Conservation (phyloP, 495 filamentous ascomycete species). For the Immersiella caudata region DNA sequence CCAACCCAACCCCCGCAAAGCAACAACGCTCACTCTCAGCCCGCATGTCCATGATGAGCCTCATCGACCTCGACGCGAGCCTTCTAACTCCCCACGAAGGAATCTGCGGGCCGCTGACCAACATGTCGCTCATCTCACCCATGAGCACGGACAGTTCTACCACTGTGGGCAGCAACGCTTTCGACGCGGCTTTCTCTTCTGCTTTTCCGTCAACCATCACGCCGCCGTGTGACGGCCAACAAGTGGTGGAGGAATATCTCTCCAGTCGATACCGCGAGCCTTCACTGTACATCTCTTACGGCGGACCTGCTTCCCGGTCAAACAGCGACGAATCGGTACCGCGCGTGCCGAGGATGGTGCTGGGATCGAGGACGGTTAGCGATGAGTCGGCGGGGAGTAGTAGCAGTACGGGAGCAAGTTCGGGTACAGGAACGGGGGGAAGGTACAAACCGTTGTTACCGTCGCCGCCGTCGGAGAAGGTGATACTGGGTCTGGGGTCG, state of each 20-base stretch:
- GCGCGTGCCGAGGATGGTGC: slow-evolving; percentile 6
- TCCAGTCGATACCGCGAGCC: slow-evolving; percentile 5
- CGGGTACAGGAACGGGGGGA: not conserved
- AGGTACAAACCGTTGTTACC: not conserved
- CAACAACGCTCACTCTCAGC: not conserved
- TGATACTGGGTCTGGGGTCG: not conserved
- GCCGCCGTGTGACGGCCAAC: slow-evolving; percentile 2
- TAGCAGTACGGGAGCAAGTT: not conserved
- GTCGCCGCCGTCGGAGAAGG: slow-evolving; percentile 8
- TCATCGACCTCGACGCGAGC: slow-evolving; percentile 17
- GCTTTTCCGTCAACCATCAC: not conserved
- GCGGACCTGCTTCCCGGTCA: not conserved
- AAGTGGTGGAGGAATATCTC: not conserved
- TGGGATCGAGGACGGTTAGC: not conserved
- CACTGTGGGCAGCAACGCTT: not conserved
- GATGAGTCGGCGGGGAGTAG: slow-evolving; percentile 1
- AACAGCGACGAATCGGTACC: not conserved
- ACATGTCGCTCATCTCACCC: not conserved
- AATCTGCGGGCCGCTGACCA: not conserved
- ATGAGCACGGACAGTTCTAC: not conserved
- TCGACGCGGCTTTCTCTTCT: slow-evolving; percentile 1
- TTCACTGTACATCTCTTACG: slow-evolving; percentile 11
- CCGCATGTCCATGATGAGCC: slow-evolving; percentile 4
- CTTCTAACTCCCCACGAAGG: not conserved
- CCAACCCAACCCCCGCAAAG: not conserved